Evolutionary conservation across 352 stramenopile species (phyloP).

Genomic region (Globisporangium splendens): DNA sequence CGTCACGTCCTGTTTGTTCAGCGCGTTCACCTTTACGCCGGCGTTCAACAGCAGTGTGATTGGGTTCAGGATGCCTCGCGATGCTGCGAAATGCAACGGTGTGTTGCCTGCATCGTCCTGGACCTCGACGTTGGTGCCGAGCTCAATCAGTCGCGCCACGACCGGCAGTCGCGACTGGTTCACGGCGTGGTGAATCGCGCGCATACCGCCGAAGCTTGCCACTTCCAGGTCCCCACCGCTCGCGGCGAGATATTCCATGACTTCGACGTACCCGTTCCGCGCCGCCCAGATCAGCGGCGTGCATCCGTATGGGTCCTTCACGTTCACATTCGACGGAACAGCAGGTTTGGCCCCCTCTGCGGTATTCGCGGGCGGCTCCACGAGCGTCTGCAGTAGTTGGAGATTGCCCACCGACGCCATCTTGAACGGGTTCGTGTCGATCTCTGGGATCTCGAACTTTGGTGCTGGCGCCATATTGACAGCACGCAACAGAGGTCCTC

Average conservation of each 20-base stretch:
- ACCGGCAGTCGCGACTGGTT: constrained; percentile 72
- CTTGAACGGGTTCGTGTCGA: constrained; percentile 86
- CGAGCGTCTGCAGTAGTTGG: constrained; percentile 59
- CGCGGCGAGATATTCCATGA: constrained; percentile 68
- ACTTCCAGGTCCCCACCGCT: constrained; percentile 70
- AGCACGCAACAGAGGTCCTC: not conserved
- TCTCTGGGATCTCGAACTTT: constrained; percentile 77
- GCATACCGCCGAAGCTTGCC: constrained; percentile 74
- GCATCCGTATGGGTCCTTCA: constrained; percentile 78
- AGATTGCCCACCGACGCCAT: constrained; percentile 79
- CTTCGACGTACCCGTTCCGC: constrained; percentile 81
- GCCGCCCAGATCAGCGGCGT: constrained; percentile 78
- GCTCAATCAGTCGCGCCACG: constrained; percentile 64
- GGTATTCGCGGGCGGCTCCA: constrained; percentile 40
- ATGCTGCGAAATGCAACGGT: constrained; percentile 77
- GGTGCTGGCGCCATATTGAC: constrained; percentile 13
- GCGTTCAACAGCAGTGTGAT: constrained; percentile 71
- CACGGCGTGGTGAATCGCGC: constrained; percentile 79
- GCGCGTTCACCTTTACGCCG: constrained; percentile 73
- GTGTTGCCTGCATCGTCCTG: constrained; percentile 87
- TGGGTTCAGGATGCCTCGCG: constrained; percentile 83
- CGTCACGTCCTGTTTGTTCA: constrained; percentile 74
- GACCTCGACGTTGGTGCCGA: constrained; percentile 68
- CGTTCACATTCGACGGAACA: constrained; percentile 66
- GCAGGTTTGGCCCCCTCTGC: constrained; percentile 28